Evolutionary conservation across 352 stramenopile species (phyloP).

Genomic region (Pythium angustatum): DNA sequence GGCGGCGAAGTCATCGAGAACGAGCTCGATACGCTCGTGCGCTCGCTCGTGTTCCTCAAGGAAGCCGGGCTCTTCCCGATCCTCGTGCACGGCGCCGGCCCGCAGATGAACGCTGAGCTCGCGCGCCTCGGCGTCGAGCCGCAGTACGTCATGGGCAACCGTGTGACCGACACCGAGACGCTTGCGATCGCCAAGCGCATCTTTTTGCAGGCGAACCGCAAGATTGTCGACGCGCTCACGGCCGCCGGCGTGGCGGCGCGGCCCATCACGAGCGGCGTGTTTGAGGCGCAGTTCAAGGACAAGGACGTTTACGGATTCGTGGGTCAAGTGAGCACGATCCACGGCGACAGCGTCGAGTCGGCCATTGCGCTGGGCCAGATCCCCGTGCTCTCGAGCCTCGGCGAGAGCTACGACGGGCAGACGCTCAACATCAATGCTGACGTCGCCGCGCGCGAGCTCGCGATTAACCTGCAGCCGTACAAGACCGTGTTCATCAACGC

Average conservation of each 20-base stretch:
- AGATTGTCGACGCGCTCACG: slow-evolving; percentile 76
- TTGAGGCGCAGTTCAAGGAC: slow-evolving; percentile 81
- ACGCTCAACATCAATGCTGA: slow-evolving; percentile 91
- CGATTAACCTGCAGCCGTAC: slow-evolving; percentile 77
- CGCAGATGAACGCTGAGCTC: slow-evolving; percentile 90
- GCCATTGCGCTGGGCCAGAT: slow-evolving; percentile 74
- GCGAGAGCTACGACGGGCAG: slow-evolving; percentile 69
- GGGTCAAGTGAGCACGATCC: slow-evolving; percentile 79
- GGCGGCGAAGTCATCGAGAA: slow-evolving; percentile 88
- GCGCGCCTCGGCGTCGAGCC: slow-evolving; percentile 77
- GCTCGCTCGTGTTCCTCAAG: slow-evolving; percentile 83
- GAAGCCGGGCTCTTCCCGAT: slow-evolving; percentile 85
- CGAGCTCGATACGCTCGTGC: slow-evolving; percentile 83
- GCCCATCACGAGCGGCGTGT: slow-evolving; percentile 87
- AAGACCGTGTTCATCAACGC: slow-evolving; percentile 91
- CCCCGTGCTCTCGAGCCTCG: slow-evolving; percentile 84
- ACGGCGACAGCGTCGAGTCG: slow-evolving; percentile 63
- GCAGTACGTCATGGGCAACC: slow-evolving; percentile 86
- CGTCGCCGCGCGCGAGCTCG: slow-evolving; percentile 78
- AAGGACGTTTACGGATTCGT: slow-evolving; percentile 85
- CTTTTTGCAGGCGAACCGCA: slow-evolving; percentile 83
- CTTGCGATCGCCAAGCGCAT: slow-evolving; percentile 86
- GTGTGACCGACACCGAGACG: slow-evolving; percentile 86
- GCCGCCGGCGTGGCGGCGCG: slow-evolving; percentile 60
- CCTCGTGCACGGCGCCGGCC: slow-evolving; percentile 85